phyloP scores from a whole-genome alignment of 2,329 filamentous ascomycete genomes.

The Dichotomopilus funicola region DNA sequence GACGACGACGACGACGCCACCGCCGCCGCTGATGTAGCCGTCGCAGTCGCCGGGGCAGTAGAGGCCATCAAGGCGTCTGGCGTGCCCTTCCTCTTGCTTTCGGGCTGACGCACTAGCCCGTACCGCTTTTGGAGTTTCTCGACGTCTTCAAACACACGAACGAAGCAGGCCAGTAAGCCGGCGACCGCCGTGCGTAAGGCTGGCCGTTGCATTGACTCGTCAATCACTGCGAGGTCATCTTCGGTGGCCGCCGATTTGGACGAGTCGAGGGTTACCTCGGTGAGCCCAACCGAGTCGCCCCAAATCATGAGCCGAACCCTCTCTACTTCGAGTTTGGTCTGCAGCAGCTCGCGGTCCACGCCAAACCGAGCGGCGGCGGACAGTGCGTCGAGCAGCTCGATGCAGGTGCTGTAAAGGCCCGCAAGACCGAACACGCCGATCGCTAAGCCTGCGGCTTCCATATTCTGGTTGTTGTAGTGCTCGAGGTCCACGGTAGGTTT shows the following conservation, averaged over 20 bases:
- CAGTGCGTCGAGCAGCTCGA: not conserved
- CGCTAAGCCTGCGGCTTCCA: not conserved
- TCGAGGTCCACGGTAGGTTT: not conserved
- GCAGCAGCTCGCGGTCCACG: not conserved
- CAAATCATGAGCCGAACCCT: not conserved
- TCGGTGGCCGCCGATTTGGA: not conserved
- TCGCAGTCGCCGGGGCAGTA: too few relatives aligned
- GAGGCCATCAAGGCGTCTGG: too few relatives aligned
- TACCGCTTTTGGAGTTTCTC: not conserved
- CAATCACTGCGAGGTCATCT: not conserved
- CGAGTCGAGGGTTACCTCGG: not conserved
- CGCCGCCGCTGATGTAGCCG: too few relatives aligned
- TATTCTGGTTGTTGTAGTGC: not conserved
- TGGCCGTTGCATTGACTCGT: not conserved
- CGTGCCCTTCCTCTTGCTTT: too few relatives aligned
- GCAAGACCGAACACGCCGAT: not conserved
- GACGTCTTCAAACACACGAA: not conserved
- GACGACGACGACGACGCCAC: too few relatives aligned
- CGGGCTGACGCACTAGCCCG: not conserved
- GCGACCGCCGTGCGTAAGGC: not conserved
- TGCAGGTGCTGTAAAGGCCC: not conserved
- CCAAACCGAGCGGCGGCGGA: not conserved
- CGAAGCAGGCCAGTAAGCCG: not conserved
- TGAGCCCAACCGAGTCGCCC: not conserved
- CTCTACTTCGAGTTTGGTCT: not conserved